Percentiles rank a stretch among this genome's conserved stretches.
These are phyloP conservation scores for Suhomyces xylopsoci DNA, from an alignment of 805 yeast species.

Conservation along the genomic window DNA sequence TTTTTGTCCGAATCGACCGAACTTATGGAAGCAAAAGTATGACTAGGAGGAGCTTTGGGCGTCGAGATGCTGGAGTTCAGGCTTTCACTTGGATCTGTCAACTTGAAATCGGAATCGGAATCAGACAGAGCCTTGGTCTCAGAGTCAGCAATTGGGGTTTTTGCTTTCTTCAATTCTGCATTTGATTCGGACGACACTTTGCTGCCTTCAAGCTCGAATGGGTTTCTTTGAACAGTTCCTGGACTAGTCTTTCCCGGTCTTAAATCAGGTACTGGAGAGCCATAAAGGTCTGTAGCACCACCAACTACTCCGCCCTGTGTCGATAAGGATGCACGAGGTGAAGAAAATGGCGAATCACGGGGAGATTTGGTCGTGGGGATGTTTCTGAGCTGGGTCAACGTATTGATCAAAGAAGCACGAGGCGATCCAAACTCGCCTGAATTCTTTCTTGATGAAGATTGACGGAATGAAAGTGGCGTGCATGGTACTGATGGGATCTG, in stretches of 20 bases:
- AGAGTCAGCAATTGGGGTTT: background rate
- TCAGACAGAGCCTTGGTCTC: background rate
- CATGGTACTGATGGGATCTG: constrained; percentile 45
- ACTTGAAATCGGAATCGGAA: background rate
- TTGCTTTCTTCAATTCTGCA: background rate
- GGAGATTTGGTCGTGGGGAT: constrained; percentile 37
- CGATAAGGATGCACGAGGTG: constrained; percentile 50
- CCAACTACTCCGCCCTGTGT: constrained; percentile 20
- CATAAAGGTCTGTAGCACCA: constrained; percentile 11
- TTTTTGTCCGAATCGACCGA: constrained; percentile 5
- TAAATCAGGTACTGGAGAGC: constrained; percentile 19
- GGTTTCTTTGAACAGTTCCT: background rate
- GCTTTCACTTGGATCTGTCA: background rate
- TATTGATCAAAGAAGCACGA: constrained; percentile 39
- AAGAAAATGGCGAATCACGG: constrained; percentile 36
- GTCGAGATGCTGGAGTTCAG: background rate
- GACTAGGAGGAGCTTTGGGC: background rate
- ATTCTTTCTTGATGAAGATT: constrained; percentile 31
- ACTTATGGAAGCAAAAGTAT: background rate
- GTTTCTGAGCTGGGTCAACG: constrained; percentile 38
- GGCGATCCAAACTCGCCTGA: constrained; percentile 39
- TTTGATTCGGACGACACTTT: background rate
- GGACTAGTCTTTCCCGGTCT: constrained; percentile 10
- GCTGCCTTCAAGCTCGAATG: background rate
- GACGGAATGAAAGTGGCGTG: constrained; percentile 30